Conservation (phyloP, 2,329 filamentous ascomycete species). For the Exophiala alcalophila region DNA sequence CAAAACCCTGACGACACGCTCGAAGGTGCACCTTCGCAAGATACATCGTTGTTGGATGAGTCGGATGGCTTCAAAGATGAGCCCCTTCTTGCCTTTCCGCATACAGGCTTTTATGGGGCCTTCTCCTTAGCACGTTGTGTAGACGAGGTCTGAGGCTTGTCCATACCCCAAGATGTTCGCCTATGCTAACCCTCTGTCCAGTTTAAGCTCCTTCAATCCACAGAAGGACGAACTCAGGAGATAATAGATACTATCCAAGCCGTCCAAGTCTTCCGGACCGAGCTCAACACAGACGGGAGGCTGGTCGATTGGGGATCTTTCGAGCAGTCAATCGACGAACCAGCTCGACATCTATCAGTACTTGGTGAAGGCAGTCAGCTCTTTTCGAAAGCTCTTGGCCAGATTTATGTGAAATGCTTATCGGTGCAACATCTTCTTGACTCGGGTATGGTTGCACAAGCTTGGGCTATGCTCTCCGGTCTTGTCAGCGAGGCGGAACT, state of each 20-base stretch:
- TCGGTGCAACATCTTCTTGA: constrained; percentile 14
- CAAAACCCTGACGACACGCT: constrained; percentile 5
- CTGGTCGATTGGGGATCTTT: background rate
- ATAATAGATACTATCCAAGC: constrained; percentile 15
- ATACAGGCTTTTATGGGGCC: constrained; percentile 15
- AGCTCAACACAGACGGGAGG: background rate
- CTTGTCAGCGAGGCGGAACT: constrained; percentile 20
- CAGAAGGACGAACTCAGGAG: constrained; percentile 4
- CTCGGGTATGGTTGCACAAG: constrained; percentile 17
- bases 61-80: constrained; percentile 4
- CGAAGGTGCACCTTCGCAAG: constrained; percentile 2
- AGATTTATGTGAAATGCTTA: constrained; percentile 14
- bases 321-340: background rate
- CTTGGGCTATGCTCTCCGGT: constrained; percentile 18
- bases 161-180: background rate
- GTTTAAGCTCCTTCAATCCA: constrained; percentile 18
- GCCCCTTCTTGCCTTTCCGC: constrained; percentile 3
- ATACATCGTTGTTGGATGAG: background rate
- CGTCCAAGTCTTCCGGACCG: constrained; percentile 17
- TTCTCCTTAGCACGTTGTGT: constrained; percentile 20
- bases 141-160: constrained; percentile 14
- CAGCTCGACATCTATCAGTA: too few species aligned
- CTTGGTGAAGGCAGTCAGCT: too few species aligned
- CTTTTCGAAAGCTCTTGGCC: constrained; percentile 8
- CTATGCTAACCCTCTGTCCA: constrained; percentile 4